Evolutionary conservation across 768 basidiomycete genomes (phyloP), one percentile per base, ranked within the genome.

Genomic region (Fibroporia radiculosa): DNA sequence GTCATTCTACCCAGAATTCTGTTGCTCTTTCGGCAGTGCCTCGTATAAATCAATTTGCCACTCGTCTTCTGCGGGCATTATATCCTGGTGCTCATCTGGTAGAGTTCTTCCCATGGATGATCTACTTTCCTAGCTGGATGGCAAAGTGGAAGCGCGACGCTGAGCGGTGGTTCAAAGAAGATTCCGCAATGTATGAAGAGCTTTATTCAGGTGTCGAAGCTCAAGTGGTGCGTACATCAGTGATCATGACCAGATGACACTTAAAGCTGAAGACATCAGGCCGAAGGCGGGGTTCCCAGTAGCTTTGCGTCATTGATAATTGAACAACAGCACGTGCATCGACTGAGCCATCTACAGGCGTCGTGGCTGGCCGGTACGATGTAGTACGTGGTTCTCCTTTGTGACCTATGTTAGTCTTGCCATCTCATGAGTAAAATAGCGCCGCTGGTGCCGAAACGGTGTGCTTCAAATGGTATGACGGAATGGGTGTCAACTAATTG

Each of bases 101-200:
- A 19, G 68, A 69, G 45, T 36, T 62, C 39, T 64, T 69, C 41
- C 60, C 64, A 2, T 60, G 54, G 46, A 59, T 70, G 56, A 53
- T 52, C 32, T 45, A 56, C 31, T 42, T 69, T 6, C 67, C 67
- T 0, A 22, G 39, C 6, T 58, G 48, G 42, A 31, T 66, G 42
- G 57, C 63, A 12, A 48, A 44, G 35, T 65, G 61, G 62, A 66
- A 63, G 48, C 40, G 45, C 13, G 52, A 58, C 3, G 61, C 50
- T 6, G 44, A 45, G 31, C 48, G 53, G 25, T 60, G 55, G 53
- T 51, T 49, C 40, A 27, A 40, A 13, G 50, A 53, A 20, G 60
- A 65, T 48, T 48, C 57, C 20, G 20, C 44, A 6, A 47, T 57
- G 40, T 65, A 64, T 37, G 49, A 48, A 26, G 42, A 43, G 3